Conservation (phyloP, 768 basidiomycete genomes). For the Cystoderma amianthinum region DNA sequence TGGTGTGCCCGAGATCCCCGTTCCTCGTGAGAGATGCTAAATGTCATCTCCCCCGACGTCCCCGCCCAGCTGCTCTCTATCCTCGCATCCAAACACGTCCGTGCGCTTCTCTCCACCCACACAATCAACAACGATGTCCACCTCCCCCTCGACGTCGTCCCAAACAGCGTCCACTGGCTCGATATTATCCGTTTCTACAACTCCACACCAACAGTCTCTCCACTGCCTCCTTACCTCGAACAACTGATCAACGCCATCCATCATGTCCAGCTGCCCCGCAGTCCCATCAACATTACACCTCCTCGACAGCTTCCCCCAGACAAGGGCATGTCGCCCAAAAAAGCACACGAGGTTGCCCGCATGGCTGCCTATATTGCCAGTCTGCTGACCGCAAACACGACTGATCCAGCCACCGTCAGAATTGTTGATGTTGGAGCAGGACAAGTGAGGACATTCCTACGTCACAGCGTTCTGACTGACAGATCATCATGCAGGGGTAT, state of each 20-base stretch:
- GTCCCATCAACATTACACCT: slow-evolving; percentile 11
- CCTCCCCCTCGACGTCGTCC: too few relatives aligned
- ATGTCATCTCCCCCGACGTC: too few relatives aligned
- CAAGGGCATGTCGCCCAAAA: slow-evolving; percentile 69
- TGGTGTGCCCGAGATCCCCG: too few relatives aligned
- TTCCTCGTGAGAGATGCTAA: too few relatives aligned
- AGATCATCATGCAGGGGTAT: slow-evolving; percentile 39
- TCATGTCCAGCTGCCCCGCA: slow-evolving; percentile 15
- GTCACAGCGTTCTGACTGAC: slow-evolving; percentile 1
- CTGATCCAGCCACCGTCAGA: slow-evolving; percentile 11
- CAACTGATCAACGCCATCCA: slow-evolving; percentile 13
- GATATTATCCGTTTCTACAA: too few relatives aligned
- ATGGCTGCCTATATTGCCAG: slow-evolving; percentile 50
- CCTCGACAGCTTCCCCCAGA: slow-evolving; percentile 5
- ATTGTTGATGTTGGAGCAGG: slow-evolving; percentile 74
- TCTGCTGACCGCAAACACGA: slow-evolving; percentile 21
- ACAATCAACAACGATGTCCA: not conserved
- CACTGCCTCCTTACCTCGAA: slow-evolving; percentile 6
- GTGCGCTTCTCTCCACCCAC: not conserved
- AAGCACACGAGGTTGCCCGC: slow-evolving; percentile 60
- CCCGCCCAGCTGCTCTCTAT: too few relatives aligned
- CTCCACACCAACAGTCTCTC: too few relatives aligned
- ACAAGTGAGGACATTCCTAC: slow-evolving; percentile 34
- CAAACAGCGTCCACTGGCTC: too few relatives aligned
- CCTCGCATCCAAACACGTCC: slow-evolving; percentile 4